phyloP scores from a whole-genome alignment of 805 yeast genomes.

The Saturnispora halmiae region DNA sequence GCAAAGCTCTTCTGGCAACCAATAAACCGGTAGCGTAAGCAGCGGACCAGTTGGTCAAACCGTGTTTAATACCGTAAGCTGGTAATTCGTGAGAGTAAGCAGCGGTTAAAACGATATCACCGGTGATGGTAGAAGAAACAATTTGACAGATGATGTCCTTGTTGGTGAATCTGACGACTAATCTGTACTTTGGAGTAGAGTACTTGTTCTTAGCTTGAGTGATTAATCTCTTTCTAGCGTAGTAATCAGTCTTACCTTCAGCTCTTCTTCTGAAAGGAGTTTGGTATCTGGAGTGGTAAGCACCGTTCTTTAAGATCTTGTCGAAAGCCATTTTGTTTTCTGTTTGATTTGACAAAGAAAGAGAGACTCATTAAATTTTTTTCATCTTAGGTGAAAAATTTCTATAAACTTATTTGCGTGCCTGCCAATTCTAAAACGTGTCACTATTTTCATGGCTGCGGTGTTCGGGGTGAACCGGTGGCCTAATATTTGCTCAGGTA shows the following conservation, averaged over 20 bases:
- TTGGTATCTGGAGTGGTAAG: conserved; percentile 99
- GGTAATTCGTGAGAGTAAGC: conserved; percentile 99
- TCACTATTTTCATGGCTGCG: neutral
- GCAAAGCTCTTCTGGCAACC: conserved; percentile 97
- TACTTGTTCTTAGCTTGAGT: conserved; percentile 99
- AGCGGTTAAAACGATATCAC: conserved; percentile 92
- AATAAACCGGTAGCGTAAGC: conserved; percentile 98
- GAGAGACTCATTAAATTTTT: neutral
- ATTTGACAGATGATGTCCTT: conserved; percentile 98
- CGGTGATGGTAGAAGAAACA: conserved; percentile 91
- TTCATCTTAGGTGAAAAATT: neutral
- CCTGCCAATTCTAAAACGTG: conserved; percentile 5
- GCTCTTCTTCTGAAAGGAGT: conserved; percentile 99
- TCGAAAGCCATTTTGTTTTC: conserved; percentile 10
- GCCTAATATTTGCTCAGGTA: conserved; percentile 11
- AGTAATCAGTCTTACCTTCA: conserved; percentile 99
- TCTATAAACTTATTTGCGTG: conserved; percentile 2
- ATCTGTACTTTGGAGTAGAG: conserved; percentile 99
- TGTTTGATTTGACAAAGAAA: conserved; percentile 8
- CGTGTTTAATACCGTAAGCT: conserved; percentile 93
- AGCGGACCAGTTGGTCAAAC: conserved; percentile 99
- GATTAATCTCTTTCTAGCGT: conserved; percentile 99
- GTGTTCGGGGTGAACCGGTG: conserved; percentile 5
- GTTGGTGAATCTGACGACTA: conserved; percentile 99
- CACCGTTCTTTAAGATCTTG: conserved; percentile 40